Evolutionary conservation across 805 yeast genomes (phyloP).

Genomic region (Starmerella kuoi): DNA sequence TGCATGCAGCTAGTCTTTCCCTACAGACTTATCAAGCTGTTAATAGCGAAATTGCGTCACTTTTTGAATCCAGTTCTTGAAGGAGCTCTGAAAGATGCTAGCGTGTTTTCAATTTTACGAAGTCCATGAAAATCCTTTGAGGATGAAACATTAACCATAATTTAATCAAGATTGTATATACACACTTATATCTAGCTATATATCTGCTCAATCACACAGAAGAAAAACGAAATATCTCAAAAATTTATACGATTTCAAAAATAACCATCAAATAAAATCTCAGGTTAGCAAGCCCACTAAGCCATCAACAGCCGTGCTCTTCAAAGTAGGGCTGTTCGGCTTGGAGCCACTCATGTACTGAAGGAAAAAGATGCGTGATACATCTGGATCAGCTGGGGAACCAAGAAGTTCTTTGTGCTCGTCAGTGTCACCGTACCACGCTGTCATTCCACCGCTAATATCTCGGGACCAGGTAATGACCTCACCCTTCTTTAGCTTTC

Average conservation of each 20-base stretch:
- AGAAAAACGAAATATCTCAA: neutral
- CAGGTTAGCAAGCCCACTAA: constrained; percentile 7
- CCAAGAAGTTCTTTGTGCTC: constrained; percentile 39
- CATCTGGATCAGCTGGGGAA: constrained; percentile 43
- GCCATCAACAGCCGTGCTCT: constrained; percentile 14
- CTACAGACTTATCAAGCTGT: constrained; percentile 28
- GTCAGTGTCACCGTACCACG: constrained; percentile 30
- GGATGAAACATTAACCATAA: no score
- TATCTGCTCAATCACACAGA: neutral
- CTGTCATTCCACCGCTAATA: constrained; percentile 36
- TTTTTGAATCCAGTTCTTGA: constrained; percentile 5
- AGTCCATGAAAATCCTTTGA: no score
- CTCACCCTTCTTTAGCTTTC: constrained; percentile 66
- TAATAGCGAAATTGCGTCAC: constrained; percentile 18
- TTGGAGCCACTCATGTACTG: constrained; percentile 61
- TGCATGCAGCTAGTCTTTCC: constrained; percentile 30
- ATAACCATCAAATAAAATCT: neutral
- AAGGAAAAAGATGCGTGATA: constrained; percentile 56
- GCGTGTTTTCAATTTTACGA: no score
- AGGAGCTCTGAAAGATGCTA: no score
- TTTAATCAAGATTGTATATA: no score
- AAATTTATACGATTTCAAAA: neutral
- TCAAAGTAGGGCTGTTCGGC: constrained; percentile 49
- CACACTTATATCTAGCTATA: no score
- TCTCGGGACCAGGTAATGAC: constrained; percentile 47